phyloP scores from a whole-genome alignment of 2,329 filamentous ascomycete genomes.

The Penicillium fuscoglaucum region DNA sequence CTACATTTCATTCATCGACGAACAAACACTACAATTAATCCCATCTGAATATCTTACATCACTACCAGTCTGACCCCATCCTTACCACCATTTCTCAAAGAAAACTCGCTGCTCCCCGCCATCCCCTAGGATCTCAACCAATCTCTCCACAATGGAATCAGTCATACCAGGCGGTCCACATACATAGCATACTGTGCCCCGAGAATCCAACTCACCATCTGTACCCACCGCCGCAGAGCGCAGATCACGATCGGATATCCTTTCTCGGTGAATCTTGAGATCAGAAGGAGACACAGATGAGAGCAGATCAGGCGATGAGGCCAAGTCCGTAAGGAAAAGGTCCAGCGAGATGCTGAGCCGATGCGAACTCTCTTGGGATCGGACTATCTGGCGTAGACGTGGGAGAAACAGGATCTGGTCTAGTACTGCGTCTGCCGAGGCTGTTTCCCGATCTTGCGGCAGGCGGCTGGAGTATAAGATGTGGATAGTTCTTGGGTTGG shows the following conservation, averaged over 20 bases:
- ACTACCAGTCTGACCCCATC: neutral
- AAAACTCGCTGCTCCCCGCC: constrained; percentile 50
- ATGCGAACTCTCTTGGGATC: constrained; percentile 28
- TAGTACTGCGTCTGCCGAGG: constrained; percentile 16
- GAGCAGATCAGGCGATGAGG: constrained; percentile 8
- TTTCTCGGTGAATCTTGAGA: constrained; percentile 30
- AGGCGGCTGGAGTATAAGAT: constrained; percentile 65
- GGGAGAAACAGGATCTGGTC: constrained; percentile 50
- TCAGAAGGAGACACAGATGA: constrained; percentile 22
- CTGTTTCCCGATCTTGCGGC: constrained; percentile 14
- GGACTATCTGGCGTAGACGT: constrained; percentile 44
- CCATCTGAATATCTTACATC: neutral
- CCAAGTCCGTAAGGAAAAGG: constrained; percentile 37
- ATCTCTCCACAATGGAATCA: constrained; percentile 58
- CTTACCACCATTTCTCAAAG: constrained; percentile 65
- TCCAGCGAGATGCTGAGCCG: constrained; percentile 34
- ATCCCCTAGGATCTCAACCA: constrained; percentile 45
- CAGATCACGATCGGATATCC: constrained; percentile 43
- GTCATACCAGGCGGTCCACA: constrained; percentile 71
- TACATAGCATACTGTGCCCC: constrained; percentile 60
- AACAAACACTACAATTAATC: neutral
- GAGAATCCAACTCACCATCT: constrained; percentile 27
- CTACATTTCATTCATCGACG: neutral
- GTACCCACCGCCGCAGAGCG: constrained; percentile 32
- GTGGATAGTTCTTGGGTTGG: constrained; percentile 49